A percentile compares a stretch with the other conserved stretches of the same genome.
Conservation (phyloP, 305 asterid species). For the Solanum hybrid region DNA sequence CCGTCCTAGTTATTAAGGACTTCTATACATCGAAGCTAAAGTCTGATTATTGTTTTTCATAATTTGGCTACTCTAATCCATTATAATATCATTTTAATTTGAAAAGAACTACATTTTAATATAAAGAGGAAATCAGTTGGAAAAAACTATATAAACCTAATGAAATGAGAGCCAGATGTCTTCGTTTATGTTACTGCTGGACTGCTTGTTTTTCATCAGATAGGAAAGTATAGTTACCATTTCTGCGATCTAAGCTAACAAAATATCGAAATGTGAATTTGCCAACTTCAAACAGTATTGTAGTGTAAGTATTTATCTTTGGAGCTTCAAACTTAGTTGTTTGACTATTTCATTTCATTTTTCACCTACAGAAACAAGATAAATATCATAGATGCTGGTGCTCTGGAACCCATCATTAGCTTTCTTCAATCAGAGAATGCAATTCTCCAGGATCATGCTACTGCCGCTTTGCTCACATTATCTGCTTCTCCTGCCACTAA, state of each 20-base stretch:
- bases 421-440: constrained; percentile 56
- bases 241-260: background rate
- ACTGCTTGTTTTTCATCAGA: background rate
- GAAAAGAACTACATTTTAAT: background rate
- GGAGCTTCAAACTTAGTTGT: background rate
- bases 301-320: background rate
- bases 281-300: background rate
- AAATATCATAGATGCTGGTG: constrained; percentile 65
- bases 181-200: background rate
- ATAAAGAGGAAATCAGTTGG: background rate
- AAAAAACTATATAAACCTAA: background rate
- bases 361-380: constrained; percentile 64
- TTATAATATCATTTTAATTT: background rate
- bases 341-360: background rate
- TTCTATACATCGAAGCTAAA: background rate
- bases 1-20: background rate
- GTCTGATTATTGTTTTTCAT: background rate
- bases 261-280: background rate
- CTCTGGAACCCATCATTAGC: constrained; percentile 54
- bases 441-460: constrained; percentile 64
- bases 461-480: constrained; percentile 74
- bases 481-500: constrained; percentile 78
- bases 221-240: background rate
- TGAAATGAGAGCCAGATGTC: background rate
- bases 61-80: background rate